Conservation (phyloP, 2,329 filamentous ascomycete genomes). For the Claviceps capensis region DNA sequence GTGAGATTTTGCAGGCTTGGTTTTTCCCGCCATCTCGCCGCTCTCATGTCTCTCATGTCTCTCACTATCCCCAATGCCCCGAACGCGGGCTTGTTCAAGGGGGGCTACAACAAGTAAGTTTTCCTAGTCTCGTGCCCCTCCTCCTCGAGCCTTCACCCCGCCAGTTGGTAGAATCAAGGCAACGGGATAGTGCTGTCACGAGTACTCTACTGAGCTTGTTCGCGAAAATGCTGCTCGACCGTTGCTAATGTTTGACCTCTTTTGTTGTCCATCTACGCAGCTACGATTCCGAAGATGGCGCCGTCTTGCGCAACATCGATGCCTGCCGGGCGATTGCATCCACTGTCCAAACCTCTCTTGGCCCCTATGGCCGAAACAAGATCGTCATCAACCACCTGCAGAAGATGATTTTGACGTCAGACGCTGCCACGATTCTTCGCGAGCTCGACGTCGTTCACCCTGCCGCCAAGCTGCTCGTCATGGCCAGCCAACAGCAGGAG, state of each 20-base stretch:
- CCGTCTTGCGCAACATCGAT: constrained; percentile 95
- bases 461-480: constrained; percentile 91
- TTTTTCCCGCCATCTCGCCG: constrained; percentile 9
- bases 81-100: constrained; percentile 87
- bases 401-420: constrained; percentile 98
- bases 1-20: constrained; percentile 9
- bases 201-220: no score
- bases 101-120: constrained; percentile 85
- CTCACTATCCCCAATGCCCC: constrained; percentile 90
- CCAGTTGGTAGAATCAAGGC: not conserved
- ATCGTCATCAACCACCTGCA: constrained; percentile 99
- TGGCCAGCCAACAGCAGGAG: constrained; percentile 98
- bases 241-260: not conserved
- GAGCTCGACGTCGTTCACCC: constrained; percentile 98
- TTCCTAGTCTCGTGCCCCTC: constrained; percentile 10
- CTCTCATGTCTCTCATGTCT: constrained; percentile 76
- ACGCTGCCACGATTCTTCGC: constrained; percentile 91
- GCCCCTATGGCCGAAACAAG: constrained; percentile 97
- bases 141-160: constrained; percentile 1
- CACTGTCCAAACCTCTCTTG: constrained; percentile 92
- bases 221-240: no score
- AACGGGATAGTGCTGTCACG: no score
- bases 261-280: constrained; percentile 34
- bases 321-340: constrained; percentile 91
- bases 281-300: constrained; percentile 98